Evolutionary conservation across 2,329 filamentous ascomycete species (phyloP), one percentile per base, ranked within the genome.

Genomic region (Diaporthe sp.): DNA sequence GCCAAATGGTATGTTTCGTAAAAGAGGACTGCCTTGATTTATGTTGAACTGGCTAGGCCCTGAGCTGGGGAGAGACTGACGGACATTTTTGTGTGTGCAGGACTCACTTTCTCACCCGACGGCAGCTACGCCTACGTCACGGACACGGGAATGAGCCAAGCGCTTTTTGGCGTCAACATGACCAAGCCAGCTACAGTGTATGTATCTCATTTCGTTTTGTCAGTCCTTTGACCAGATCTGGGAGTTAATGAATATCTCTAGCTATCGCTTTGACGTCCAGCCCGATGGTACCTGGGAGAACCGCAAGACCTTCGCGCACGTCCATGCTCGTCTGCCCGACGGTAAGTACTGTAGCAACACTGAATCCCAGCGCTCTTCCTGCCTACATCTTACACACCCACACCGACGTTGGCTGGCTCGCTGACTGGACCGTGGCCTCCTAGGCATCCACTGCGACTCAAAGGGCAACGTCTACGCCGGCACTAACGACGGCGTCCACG

Each of bases 251-350:
- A 67, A 75, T n/a, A 28, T 0, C n/a, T 5, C 3, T 22, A 88
- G 86, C 45, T 88, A 88, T 74, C 85, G 85, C 6, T 89, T 82
- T 61, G 82, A 87, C 9, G 86, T 89, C 3, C 77, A 81, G 15
- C 74, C 82, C 0, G 86, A 88, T 61, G 87, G 87, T 35, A 87
- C 86, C 0, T 87, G 82, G 69, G 82, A 84, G 5, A 87, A 88
- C 78, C 83, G 86, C 70, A 86, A 86, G 73, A 85, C 87, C 0
- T 93, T 93, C 78, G 90, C 91, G 0, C 91, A 87, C 75, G 83
- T 85, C 3, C 85, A 88, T 61, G 79, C 84, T 2, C 88, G 89
- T 2, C 83, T 90, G 2, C 90, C 91, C 0, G 92, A 93, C 76
- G 92, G 92, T 82, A 82, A 71, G 82, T 78, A 10, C 4, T 19